Percentiles rank a stretch among this genome's conserved stretches.
Conservation (phyloP, 768 basidiomycete species). For the Phaeotremella skinneri region DNA sequence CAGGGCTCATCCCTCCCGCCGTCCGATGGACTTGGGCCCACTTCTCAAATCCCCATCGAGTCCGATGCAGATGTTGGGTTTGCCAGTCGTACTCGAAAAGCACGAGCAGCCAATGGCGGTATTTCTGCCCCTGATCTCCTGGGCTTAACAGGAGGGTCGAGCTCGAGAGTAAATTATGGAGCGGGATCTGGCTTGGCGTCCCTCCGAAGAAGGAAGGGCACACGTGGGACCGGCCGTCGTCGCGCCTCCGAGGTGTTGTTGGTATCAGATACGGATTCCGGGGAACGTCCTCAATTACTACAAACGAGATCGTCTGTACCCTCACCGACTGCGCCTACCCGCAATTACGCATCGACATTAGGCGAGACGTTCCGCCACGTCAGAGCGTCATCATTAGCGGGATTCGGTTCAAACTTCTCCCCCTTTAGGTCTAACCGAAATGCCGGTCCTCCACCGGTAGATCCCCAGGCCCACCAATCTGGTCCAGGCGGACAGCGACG, state of each 20-base stretch:
- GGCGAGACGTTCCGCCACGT: constrained; percentile 40
- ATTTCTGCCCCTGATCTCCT: neutral
- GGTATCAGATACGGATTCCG: neutral
- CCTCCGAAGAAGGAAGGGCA: neutral
- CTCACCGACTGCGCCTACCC: neutral
- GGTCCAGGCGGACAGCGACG: neutral
- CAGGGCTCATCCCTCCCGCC: constrained; percentile 16
- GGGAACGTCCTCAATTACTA: neutral
- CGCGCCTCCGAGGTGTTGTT: neutral
- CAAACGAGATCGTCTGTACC: neutral
- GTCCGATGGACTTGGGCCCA: constrained; percentile 44
- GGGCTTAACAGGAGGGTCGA: neutral
- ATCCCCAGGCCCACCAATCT: neutral
- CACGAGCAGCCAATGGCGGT: constrained; percentile 49
- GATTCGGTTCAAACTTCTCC: constrained; percentile 16
- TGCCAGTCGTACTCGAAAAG: constrained; percentile 56
- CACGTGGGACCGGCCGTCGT: neutral
- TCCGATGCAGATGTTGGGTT: constrained; percentile 76
- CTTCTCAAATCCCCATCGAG: constrained; percentile 68
- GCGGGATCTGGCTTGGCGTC: neutral
- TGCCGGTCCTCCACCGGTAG: neutral
- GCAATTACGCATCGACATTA: constrained; percentile 12
- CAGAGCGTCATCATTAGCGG: constrained; percentile 24
- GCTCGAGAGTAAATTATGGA: neutral
- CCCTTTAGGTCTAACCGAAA: constrained; percentile 27